These are phyloP conservation scores for Dactylellina leptospora DNA, from an alignment of 2,329 filamentous ascomycete species.

Conservation along the genomic window DNA sequence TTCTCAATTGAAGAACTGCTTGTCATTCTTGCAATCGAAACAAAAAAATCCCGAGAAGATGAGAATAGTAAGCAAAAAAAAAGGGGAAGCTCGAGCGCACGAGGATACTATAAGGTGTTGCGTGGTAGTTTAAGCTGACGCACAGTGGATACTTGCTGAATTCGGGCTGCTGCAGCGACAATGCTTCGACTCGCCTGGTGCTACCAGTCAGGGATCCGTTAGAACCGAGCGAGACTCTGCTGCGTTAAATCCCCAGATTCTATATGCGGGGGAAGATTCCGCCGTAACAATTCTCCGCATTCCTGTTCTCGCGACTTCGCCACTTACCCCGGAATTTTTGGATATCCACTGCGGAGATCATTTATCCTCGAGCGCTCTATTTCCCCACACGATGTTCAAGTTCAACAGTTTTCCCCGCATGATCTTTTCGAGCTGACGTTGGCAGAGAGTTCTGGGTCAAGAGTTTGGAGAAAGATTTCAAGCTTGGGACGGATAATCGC, in stretches of 20 bases:
- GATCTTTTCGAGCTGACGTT: background rate
- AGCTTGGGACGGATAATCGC: no score
- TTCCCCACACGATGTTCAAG: slow-evolving; percentile 14
- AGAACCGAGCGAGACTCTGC: background rate
- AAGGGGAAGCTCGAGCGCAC: no score
- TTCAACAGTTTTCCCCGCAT: slow-evolving; percentile 6
- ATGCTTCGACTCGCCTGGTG: slow-evolving; percentile 7
- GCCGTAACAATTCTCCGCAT: slow-evolving; percentile 24
- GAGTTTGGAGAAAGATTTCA: no score
- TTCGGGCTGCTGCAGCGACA: slow-evolving; percentile 13
- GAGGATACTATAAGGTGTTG: slow-evolving; percentile 21
- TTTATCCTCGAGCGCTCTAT: slow-evolving; percentile 24
- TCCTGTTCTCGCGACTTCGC: slow-evolving; percentile 2
- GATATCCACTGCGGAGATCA: slow-evolving; percentile 10
- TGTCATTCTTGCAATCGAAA: slow-evolving; percentile 26
- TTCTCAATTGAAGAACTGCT: slow-evolving; percentile 26
- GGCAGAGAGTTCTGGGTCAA: background rate
- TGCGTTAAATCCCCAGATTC: slow-evolving; percentile 31
- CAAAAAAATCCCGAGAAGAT: background rate
- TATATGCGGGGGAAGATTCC: slow-evolving; percentile 30
- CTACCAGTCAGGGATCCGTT: slow-evolving; percentile 24
- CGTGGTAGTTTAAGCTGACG: slow-evolving; percentile 15
- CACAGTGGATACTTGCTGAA: slow-evolving; percentile 16
- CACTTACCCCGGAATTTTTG: background rate
- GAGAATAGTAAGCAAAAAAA: slow-evolving; percentile 15